Conservation (phyloP, 345 rosid species). For the Lumnitzera racemosa region DNA sequence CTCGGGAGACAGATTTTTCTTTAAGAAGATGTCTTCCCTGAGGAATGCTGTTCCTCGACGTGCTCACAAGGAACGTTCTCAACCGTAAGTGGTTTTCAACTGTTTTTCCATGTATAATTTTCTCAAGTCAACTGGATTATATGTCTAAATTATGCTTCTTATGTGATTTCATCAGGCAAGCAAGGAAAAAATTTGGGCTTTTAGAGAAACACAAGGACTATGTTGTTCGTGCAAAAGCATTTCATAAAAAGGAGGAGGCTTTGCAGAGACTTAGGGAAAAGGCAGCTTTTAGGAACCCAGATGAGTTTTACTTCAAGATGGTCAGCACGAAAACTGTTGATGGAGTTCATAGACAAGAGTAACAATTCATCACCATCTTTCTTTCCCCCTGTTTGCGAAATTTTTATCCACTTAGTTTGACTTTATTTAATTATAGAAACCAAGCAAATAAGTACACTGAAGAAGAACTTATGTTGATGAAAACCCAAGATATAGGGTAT, state of each 20-base stretch:
- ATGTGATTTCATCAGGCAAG: slow-evolving; percentile 24
- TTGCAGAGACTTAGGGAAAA: slow-evolving; percentile 73
- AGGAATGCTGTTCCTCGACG: slow-evolving; percentile 57
- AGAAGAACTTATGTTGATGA: slow-evolving; percentile 83
- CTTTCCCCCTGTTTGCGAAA: neutral
- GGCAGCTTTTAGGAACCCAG: slow-evolving; percentile 79
- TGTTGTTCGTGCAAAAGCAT: slow-evolving; percentile 62
- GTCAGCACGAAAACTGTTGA: slow-evolving; percentile 42
- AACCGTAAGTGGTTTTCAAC: slow-evolving; percentile 47
- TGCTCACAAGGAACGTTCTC: slow-evolving; percentile 85
- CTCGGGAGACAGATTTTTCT: neutral
- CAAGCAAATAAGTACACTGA: slow-evolving; percentile 61
- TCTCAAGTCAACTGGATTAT: neutral
- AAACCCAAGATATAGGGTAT: slow-evolving; percentile 89
- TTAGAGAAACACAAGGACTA: slow-evolving; percentile 96
- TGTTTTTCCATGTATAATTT: neutral
- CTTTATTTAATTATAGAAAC: slow-evolving; percentile 30
- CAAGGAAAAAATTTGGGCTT: slow-evolving; percentile 68
- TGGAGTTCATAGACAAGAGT: slow-evolving; percentile 70
- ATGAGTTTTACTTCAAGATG: slow-evolving; percentile 85
- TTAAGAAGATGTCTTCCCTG: slow-evolving; percentile 57
- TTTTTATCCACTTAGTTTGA: neutral
- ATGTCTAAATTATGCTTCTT: neutral
- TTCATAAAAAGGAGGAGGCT: slow-evolving; percentile 59
- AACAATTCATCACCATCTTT: slow-evolving; percentile 12